phyloP scores from a whole-genome alignment of 352 stramenopile species.

The Globisporangium canariense region DNA sequence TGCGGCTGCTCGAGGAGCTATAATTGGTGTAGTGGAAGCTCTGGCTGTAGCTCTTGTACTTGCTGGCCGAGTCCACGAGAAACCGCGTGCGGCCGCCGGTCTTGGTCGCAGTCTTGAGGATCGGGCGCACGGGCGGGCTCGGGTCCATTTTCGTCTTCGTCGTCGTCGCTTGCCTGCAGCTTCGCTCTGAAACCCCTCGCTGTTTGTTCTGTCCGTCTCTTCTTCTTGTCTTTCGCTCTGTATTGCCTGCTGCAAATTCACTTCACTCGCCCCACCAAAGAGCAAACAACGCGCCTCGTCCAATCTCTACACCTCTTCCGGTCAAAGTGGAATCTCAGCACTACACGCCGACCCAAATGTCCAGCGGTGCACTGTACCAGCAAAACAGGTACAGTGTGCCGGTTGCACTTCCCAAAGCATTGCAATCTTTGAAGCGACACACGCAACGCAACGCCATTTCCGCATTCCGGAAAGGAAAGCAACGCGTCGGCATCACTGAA shows the following conservation, averaged over 20 bases:
- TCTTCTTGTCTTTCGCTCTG: neutral
- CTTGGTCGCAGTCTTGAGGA: conserved; percentile 49
- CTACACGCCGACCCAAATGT: neutral
- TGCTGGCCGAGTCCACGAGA: conserved; percentile 23
- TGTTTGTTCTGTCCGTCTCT: neutral
- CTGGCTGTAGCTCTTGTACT: conserved; percentile 23
- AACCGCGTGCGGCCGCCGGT: conserved; percentile 17
- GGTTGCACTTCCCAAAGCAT: neutral
- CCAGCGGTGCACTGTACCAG: conserved; percentile 2
- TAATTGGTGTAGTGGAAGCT: conserved; percentile 20
- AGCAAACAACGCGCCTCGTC: neutral
- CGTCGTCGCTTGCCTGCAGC: neutral
- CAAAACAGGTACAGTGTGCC: neutral
- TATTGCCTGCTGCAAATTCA: conserved; percentile 6
- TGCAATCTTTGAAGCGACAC: conserved; percentile 18
- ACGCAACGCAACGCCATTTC: neutral
- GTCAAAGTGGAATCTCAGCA: neutral
- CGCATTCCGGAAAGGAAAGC: neutral
- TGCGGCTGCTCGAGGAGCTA: conserved; percentile 4
- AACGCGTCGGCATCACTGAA: neutral
- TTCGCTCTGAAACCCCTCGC: conserved; percentile 5
- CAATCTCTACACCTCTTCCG: neutral
- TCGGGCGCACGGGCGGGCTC: conserved; percentile 35
- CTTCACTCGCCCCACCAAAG: neutral
- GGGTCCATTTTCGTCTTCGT: conserved; percentile 13